Evolutionary conservation across 2,329 filamentous ascomycete genomes (phyloP).

Genomic region (Hypoxylon rubiginosum): DNA sequence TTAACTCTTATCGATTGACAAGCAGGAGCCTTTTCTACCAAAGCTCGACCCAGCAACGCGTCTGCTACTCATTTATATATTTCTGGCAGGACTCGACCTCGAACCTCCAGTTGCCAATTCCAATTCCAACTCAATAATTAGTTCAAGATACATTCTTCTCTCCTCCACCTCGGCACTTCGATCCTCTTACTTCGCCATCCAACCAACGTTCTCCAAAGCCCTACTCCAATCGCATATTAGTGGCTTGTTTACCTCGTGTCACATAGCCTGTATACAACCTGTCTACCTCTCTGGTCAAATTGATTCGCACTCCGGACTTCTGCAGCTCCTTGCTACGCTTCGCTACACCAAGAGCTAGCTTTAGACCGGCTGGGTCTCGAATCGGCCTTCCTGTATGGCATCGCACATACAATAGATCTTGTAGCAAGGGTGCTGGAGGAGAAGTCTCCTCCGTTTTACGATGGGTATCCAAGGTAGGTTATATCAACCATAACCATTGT

Average conservation of each 20-base stretch:
- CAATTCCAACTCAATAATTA: slow-evolving; percentile 3
- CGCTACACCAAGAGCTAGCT: not conserved
- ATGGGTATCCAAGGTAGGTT: slow-evolving; percentile 53
- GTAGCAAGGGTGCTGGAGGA: slow-evolving; percentile 18
- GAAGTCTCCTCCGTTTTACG: slow-evolving; percentile 17
- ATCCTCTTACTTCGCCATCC: not conserved
- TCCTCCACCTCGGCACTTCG: not conserved
- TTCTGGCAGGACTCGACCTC: not conserved
- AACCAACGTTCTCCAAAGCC: not conserved
- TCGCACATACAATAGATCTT: slow-evolving; percentile 12
- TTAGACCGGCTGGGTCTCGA: slow-evolving; percentile 6
- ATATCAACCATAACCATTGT: not conserved
- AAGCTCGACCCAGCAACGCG: slow-evolving; percentile 2
- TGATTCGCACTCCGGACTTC: not conserved
- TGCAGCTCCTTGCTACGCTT: not conserved
- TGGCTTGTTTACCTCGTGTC: slow-evolving; percentile 44
- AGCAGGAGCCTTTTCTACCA: slow-evolving; percentile 3
- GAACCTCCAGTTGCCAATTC: not conserved
- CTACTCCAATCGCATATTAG: slow-evolving; percentile 30
- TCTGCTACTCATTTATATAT: not conserved
- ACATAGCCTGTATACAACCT: slow-evolving; percentile 23
- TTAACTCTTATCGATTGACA: slow-evolving; percentile 44
- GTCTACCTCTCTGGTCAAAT: slow-evolving; percentile 24
- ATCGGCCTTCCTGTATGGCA: slow-evolving; percentile 29
- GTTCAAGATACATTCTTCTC: not conserved